These are phyloP conservation scores for Xanthoconium separans DNA, from an alignment of 1,284 basidiomycete species.

Conservation along the genomic window DNA sequence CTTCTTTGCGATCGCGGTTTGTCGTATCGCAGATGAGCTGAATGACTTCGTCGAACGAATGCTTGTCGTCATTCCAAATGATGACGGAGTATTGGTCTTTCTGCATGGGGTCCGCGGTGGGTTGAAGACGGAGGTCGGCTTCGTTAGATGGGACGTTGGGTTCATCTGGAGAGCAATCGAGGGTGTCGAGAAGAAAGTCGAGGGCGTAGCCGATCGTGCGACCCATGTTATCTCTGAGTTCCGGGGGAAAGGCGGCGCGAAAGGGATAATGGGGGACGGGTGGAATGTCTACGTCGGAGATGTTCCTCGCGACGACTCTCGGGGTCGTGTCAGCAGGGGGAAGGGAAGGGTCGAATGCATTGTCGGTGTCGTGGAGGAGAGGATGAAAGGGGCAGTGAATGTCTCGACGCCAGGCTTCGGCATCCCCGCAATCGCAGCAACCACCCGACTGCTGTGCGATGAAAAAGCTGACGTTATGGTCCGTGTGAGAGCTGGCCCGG, in stretches of 20 bases:
- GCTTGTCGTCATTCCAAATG: constrained; percentile 98
- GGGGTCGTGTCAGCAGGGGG: constrained; percentile 33
- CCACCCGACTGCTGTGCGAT: constrained; percentile 88
- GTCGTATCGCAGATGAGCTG: constrained; percentile 75
- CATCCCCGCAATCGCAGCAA: constrained; percentile 91
- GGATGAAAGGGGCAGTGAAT: constrained; percentile 76
- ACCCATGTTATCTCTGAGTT: constrained; percentile 71
- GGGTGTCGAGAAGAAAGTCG: constrained; percentile 83
- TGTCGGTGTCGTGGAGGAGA: constrained; percentile 18
- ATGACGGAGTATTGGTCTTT: constrained; percentile 84
- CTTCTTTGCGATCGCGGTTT: constrained; percentile 60
- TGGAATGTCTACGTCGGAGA: constrained; percentile 49
- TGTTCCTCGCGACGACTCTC: constrained; percentile 31
- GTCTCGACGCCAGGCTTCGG: constrained; percentile 75
- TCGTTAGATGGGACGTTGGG: constrained; percentile 67
- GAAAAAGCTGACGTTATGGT: constrained; percentile 90
- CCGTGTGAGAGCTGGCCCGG: constrained; percentile 76
- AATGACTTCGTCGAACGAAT: constrained; percentile 89
- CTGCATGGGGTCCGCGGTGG: constrained; percentile 70
- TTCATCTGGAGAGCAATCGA: constrained; percentile 85
- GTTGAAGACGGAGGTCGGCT: constrained; percentile 68
- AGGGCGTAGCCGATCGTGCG: constrained; percentile 75
- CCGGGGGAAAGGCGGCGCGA: constrained; percentile 55
- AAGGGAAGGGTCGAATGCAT: constrained; percentile 8
- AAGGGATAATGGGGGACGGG: constrained; percentile 59